phyloP scores from a whole-genome alignment of 192 early-diverging fungal genomes.

The Physocladia obscura region DNA sequence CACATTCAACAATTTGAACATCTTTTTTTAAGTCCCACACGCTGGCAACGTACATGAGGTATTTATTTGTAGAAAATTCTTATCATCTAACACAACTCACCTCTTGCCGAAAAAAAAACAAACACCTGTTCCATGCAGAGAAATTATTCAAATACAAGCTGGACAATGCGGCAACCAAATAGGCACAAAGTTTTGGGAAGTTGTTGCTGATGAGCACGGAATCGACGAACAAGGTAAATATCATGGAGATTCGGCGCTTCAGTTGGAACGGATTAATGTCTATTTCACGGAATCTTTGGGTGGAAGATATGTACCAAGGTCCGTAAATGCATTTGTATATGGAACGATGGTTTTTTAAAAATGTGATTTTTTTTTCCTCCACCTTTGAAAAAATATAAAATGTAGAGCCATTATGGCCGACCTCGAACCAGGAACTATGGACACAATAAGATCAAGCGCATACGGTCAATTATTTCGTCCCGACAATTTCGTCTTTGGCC shows the following conservation, averaged over 20 bases:
- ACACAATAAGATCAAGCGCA: constrained; percentile 76
- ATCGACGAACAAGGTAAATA: constrained; percentile 82
- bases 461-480: constrained; percentile 91
- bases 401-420: constrained; percentile 84
- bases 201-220: constrained; percentile 87
- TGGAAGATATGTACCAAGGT: constrained; percentile 58
- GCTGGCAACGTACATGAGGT: too few species aligned
- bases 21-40: too few species aligned
- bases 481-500: constrained; percentile 95
- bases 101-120: neutral
- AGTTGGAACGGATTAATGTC: constrained; percentile 96
- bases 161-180: constrained; percentile 91
- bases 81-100: too few species aligned
- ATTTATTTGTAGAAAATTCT: too few species aligned
- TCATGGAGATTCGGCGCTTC: constrained; percentile 80
- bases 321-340: neutral
- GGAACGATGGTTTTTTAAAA: neutral
- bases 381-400: too few species aligned
- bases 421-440: constrained; percentile 94
- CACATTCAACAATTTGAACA: too few species aligned
- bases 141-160: constrained; percentile 94
- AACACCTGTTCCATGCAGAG: constrained; percentile 40
- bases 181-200: constrained; percentile 94
- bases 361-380: neutral
- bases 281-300: constrained; percentile 92